These are phyloP conservation scores for Peronospora farinosa DNA, from an alignment of 352 stramenopile genomes.

Conservation along the genomic window DNA sequence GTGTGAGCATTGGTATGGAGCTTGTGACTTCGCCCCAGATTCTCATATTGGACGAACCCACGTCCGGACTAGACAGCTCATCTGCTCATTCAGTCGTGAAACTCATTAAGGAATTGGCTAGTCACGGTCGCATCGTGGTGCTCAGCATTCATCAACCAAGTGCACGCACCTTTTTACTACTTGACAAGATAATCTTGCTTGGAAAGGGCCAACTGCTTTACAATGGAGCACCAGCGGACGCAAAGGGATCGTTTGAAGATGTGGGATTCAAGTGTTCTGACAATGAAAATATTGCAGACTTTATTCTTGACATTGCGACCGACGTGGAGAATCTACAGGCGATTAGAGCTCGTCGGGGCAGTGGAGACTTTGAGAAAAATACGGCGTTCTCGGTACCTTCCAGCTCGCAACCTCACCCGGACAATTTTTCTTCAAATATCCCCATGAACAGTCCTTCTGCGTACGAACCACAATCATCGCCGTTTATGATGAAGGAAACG, in stretches of 20 bases:
- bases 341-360: conserved; percentile 31
- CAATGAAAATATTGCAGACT: conserved; percentile 78
- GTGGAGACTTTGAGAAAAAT: conserved; percentile 19
- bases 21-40: conserved; percentile 87
- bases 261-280: conserved; percentile 60
- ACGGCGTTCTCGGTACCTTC: background rate
- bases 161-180: conserved; percentile 81
- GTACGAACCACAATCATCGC: conserved; percentile 35
- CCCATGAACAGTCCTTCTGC: conserved; percentile 23
- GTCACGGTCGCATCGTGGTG: conserved; percentile 69
- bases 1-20: conserved; percentile 91
- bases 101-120: conserved; percentile 81
- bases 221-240: conserved; percentile 38
- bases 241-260: conserved; percentile 50
- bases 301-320: conserved; percentile 70
- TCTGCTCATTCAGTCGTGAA: conserved; percentile 86
- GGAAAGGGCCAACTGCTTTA: conserved; percentile 71
- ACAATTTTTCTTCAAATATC: conserved; percentile 21
- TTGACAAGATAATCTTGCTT: conserved; percentile 89
- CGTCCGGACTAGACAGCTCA: conserved; percentile 88
- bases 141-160: conserved; percentile 88
- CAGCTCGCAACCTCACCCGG: conserved; percentile 1
- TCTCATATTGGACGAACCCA: conserved; percentile 89
- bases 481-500: conserved; percentile 47
- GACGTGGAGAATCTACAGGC: conserved; percentile 52